Conservation (phyloP, 2,329 filamentous ascomycete species). For the Pseudogymnoascus sp. region DNA sequence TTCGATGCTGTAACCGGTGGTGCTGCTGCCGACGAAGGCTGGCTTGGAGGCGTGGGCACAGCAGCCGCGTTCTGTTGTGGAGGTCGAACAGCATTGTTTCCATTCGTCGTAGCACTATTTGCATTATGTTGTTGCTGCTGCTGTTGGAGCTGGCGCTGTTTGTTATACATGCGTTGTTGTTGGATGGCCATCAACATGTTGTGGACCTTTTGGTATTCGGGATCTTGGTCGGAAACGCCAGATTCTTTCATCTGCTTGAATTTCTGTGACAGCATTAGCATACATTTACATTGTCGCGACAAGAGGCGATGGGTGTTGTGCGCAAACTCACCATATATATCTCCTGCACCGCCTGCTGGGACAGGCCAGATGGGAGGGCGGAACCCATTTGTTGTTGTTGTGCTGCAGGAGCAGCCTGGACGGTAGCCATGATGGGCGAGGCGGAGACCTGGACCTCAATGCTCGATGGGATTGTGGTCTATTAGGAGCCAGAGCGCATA, state of each 20-base stretch:
- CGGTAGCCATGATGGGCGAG: slow-evolving; percentile 61
- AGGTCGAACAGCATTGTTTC: slow-evolving; percentile 43
- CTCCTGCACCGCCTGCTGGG: slow-evolving; percentile 70
- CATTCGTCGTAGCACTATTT: slow-evolving; percentile 47
- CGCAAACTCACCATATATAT: slow-evolving; percentile 52
- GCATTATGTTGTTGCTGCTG: slow-evolving; percentile 48
- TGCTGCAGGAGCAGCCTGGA: slow-evolving; percentile 63
- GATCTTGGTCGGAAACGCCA: slow-evolving; percentile 73
- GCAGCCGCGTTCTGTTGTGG: slow-evolving; percentile 27
- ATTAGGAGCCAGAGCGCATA: slow-evolving; percentile 24
- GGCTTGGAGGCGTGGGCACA: slow-evolving; percentile 14
- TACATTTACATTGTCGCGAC: slow-evolving; percentile 11
- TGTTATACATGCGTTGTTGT: slow-evolving; percentile 39
- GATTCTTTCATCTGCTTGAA: slow-evolving; percentile 81
- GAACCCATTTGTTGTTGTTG: slow-evolving; percentile 49
- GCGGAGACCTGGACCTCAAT: slow-evolving; percentile 11
- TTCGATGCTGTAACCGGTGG: slow-evolving; percentile 20
- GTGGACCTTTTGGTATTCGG: slow-evolving; percentile 77
- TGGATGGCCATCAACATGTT: slow-evolving; percentile 67
- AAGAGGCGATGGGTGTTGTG: slow-evolving; percentile 7
- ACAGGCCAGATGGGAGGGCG: slow-evolving; percentile 56
- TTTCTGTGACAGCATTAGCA: slow-evolving; percentile 50
- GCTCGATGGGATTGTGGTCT: slow-evolving; percentile 15
- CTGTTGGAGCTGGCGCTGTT: slow-evolving; percentile 43
- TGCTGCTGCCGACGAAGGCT: slow-evolving; percentile 18